Percentiles rank a stretch among this genome's conserved stretches.
Conservation (phyloP, 1,284 basidiomycete genomes). For the Ceratobasidium sp. region DNA sequence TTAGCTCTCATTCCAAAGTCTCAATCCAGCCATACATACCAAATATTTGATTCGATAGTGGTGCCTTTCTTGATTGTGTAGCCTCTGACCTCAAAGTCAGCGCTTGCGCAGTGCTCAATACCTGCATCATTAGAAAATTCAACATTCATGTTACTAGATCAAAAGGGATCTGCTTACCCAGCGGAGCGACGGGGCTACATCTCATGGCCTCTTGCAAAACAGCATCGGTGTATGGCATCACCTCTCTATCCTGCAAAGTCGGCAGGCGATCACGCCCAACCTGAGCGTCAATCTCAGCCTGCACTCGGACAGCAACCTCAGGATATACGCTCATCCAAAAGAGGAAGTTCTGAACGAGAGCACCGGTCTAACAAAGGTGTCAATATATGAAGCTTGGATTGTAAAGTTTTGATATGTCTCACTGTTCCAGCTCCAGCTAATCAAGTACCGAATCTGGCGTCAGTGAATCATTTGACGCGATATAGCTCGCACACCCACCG, state of each 20-base stretch:
- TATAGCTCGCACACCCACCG: not conserved
- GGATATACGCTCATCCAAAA: constrained; percentile 38
- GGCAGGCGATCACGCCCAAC: constrained; percentile 38
- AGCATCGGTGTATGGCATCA: constrained; percentile 43
- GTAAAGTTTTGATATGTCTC: not conserved
- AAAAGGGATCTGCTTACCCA: not conserved
- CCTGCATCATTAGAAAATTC: not conserved
- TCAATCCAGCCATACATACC: not conserved
- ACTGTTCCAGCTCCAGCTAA: constrained; percentile 16
- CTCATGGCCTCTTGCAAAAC: constrained; percentile 43
- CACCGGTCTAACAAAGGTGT: constrained; percentile 16
- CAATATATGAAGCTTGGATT: not conserved
- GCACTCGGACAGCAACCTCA: constrained; percentile 7
- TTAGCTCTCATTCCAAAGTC: no score
- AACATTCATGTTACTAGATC: not conserved
- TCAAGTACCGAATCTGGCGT: not conserved
- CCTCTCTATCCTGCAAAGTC: constrained; percentile 16
- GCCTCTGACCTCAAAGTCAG: constrained; percentile 10
- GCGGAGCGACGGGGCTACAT: not conserved
- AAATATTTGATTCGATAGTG: constrained; percentile 17
- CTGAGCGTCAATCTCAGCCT: constrained; percentile 35
- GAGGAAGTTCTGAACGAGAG: constrained; percentile 27
- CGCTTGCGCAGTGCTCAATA: constrained; percentile 9
- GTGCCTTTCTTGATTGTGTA: constrained; percentile 19
- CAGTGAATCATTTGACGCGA: not conserved